These are phyloP conservation scores for Xylariales sp. DNA, from an alignment of 2,329 filamentous ascomycete species.

Conservation along the genomic window DNA sequence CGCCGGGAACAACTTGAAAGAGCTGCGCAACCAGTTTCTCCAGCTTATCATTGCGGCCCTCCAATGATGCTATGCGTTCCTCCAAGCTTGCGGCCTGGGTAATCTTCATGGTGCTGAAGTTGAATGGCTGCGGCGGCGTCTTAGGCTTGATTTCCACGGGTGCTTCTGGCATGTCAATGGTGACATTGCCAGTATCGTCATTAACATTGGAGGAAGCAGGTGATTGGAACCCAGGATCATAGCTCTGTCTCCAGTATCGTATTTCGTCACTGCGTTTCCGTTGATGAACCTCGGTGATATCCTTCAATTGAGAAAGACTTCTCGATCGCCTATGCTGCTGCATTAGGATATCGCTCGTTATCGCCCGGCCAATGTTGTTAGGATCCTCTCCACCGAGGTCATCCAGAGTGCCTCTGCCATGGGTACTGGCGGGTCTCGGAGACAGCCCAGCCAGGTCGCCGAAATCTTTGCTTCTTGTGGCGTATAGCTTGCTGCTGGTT, in stretches of 20 bases:
- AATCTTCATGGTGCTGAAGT: slow-evolving; percentile 55
- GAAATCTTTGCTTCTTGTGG: slow-evolving; percentile 32
- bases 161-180: slow-evolving; percentile 27
- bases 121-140: slow-evolving; percentile 46
- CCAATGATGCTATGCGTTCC: slow-evolving; percentile 46
- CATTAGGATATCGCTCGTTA: slow-evolving; percentile 49
- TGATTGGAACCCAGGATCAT: slow-evolving; percentile 46
- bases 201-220: slow-evolving; percentile 44
- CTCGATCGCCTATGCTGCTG: slow-evolving; percentile 51
- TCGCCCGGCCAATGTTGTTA: slow-evolving; percentile 56
- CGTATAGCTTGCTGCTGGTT: slow-evolving; percentile 35
- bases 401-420: slow-evolving; percentile 42
- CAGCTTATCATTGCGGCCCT: slow-evolving; percentile 46
- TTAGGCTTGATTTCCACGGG: slow-evolving; percentile 28
- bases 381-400: slow-evolving; percentile 37
- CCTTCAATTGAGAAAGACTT: slow-evolving; percentile 51
- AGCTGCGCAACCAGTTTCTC: slow-evolving; percentile 49
- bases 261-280: slow-evolving; percentile 60
- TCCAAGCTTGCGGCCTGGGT: slow-evolving; percentile 51
- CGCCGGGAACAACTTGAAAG: slow-evolving; percentile 40
- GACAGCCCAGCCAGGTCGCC: slow-evolving; percentile 51
- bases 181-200: slow-evolving; percentile 25
- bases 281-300: slow-evolving; percentile 23
- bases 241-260: slow-evolving; percentile 59
- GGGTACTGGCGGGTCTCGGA: slow-evolving; percentile 57